Conservation (phyloP, 2,329 filamentous ascomycete species). For the Cordyceps militaris region DNA sequence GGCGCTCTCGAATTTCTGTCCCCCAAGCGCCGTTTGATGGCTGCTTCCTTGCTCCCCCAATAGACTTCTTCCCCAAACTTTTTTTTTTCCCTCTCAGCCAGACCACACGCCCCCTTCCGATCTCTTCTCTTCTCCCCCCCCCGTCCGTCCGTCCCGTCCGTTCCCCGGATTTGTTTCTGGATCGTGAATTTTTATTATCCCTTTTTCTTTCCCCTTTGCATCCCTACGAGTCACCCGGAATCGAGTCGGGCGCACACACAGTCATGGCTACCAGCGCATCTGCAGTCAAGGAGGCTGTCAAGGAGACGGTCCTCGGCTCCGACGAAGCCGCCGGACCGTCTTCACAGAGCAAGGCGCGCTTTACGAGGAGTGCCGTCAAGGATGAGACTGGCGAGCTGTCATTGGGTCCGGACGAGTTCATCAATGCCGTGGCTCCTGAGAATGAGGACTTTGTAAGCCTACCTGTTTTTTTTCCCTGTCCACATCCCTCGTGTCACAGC, state of each 20-base stretch:
- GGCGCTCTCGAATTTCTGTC: background rate
- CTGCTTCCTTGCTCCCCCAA: background rate
- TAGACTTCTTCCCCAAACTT: conserved; percentile 6
- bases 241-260: background rate
- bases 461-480: conserved; percentile 18
- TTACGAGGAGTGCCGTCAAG: conserved; percentile 67
- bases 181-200: background rate
- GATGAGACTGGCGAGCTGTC: conserved; percentile 71
- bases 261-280: conserved; percentile 33
- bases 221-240: background rate
- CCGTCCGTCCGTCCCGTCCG: background rate
- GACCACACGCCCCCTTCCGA: conserved; percentile 8
- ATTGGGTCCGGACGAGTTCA: conserved; percentile 81
- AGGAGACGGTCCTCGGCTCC: conserved; percentile 68
- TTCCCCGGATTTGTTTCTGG: background rate
- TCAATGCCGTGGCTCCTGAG: conserved; percentile 79
- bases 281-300: conserved; percentile 62
- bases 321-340: conserved; percentile 57
- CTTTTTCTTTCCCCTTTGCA: background rate
- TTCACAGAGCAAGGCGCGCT: conserved; percentile 66
- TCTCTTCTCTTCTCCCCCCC: background rate
- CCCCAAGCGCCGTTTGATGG: background rate
- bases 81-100: conserved; percentile 4
- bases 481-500: background rate
- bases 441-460: conserved; percentile 84